These are phyloP conservation scores for Verticillium alfalfae DNA, from an alignment of 2,329 filamentous ascomycete genomes.

Conservation along the genomic window DNA sequence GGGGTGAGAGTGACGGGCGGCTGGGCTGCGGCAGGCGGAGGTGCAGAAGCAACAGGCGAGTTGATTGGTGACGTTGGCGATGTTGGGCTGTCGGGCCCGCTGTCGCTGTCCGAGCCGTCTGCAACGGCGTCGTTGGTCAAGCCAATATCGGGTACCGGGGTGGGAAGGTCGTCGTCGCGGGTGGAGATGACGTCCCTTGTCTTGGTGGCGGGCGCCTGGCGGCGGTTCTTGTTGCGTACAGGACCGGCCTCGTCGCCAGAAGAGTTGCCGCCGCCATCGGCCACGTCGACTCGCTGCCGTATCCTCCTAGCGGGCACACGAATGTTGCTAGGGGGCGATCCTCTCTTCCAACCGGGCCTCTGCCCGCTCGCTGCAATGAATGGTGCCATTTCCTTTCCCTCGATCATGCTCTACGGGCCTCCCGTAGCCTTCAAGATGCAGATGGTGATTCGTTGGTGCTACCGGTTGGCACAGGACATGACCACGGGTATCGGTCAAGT, in stretches of 20 bases:
- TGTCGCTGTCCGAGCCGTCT: slow-evolving; percentile 7
- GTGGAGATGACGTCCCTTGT: not conserved
- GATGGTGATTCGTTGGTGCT: not conserved
- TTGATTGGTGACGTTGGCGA: not conserved
- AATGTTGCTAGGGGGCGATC: not conserved
- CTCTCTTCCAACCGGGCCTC: not conserved
- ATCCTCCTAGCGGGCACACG: not conserved
- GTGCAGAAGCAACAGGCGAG: slow-evolving; percentile 6
- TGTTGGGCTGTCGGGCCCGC: slow-evolving; percentile 5
- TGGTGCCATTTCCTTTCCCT: slow-evolving; percentile 1
- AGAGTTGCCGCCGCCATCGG: not conserved
- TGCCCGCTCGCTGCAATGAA: not conserved
- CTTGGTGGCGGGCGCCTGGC: not conserved
- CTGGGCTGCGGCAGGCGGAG: slow-evolving; percentile 1
- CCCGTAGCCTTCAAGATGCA: not conserved
- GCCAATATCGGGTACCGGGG: not conserved
- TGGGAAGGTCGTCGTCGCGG: not conserved
- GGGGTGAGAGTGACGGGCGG: not conserved
- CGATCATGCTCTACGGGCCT: not conserved
- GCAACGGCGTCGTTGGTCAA: not conserved
- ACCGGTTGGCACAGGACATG: not conserved
- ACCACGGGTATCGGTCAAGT: not conserved
- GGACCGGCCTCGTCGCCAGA: not conserved
- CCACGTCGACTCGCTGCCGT: not conserved
- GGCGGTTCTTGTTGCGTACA: not conserved